Evolutionary conservation across 345 rosid species (phyloP), one percentile per base, ranked within the genome.

Genomic region (Sisymbrium altissimum): DNA sequence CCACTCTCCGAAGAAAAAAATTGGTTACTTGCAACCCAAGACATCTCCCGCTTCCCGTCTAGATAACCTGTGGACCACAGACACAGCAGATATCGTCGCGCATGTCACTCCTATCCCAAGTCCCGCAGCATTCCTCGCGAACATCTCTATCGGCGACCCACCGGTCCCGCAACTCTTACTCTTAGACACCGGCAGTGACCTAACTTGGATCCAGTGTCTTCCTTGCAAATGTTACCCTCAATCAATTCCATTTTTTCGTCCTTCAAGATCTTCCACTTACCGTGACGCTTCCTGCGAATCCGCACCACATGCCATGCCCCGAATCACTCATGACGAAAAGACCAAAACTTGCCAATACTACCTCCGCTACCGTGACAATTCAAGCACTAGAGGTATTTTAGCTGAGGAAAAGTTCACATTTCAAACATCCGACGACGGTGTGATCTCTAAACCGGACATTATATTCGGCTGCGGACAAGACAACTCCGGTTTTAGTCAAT

Each of bases 181-280:
- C 61, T 18, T 73, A 32, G 81, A 78, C 17, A 73, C 78, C 6
- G 81, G 74, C 19, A 73, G 81, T 57, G 78, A 78, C 57, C 65
- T 78, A 13, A 67, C 74, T 45, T 78, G 81, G 81, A 56, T 78
- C 36, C 81, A 78, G 0, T 69, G 82, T 21, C 75, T 60, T 56
- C 72, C 82, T 4, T 74, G 82, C 56, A 79, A 38, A 60, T 72
- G 78, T 55, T 78, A 72, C 66, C 65, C 69, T 43, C 74, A 67
- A 68, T 43, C 59, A 6, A 43, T 45, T 13, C 70, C 61, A 0
- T 54, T 68, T 68, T 78, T 19, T 10, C 60, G 62, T 36, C 71
- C 78, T 61, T 78, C 60, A 33, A 78, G 68, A 66, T 78, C 81
- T 49, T 78, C 78, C 3, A 52, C 78, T 33, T 78, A 72, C 74